Percentiles rank a stretch among this genome's conserved stretches.
These are phyloP conservation scores for Penicillium samsonianum DNA, from an alignment of 495 filamentous ascomycete species.

Conservation along the genomic window DNA sequence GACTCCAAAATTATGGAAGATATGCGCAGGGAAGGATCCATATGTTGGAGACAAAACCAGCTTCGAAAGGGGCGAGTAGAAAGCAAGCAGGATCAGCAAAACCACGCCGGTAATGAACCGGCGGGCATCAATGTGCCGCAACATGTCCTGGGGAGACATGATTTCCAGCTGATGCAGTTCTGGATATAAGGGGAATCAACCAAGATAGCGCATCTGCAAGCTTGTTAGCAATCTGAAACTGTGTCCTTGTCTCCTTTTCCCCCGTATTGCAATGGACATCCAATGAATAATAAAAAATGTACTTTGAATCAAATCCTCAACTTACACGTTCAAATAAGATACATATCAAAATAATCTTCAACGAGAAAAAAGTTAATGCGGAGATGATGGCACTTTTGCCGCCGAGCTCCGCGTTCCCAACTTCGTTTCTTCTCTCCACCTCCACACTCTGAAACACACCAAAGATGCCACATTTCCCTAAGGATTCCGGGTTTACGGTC, in stretches of 20 bases:
- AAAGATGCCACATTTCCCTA: slow-evolving; percentile 47
- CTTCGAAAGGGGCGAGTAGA: slow-evolving; percentile 73
- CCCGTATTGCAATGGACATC: neutral
- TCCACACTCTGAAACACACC: slow-evolving; percentile 13
- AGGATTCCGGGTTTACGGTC: slow-evolving; percentile 27
- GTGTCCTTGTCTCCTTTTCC: slow-evolving; percentile 15
- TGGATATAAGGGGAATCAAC: slow-evolving; percentile 7
- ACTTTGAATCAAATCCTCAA: slow-evolving; percentile 11
- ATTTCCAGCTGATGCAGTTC: slow-evolving; percentile 20
- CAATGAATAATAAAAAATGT: neutral
- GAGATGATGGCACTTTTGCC: slow-evolving; percentile 33
- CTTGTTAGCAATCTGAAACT: slow-evolving; percentile 17
- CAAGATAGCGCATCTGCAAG: slow-evolving; percentile 15
- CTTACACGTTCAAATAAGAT: slow-evolving; percentile 25
- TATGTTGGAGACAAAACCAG: slow-evolving; percentile 81
- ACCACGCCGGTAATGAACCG: slow-evolving; percentile 37
- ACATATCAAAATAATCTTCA: slow-evolving; percentile 17
- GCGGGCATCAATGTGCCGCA: slow-evolving; percentile 33
- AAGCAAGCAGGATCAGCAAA: slow-evolving; percentile 67
- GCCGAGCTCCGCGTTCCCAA: slow-evolving; percentile 34
- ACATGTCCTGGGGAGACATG: slow-evolving; percentile 31
- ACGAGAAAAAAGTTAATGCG: slow-evolving; percentile 19
- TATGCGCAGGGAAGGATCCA: slow-evolving; percentile 71
- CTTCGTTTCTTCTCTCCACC: slow-evolving; percentile 11
- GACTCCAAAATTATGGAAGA: slow-evolving; percentile 69